These are phyloP conservation scores for Mycocentrospora acerina DNA, from an alignment of 2,329 filamentous ascomycete species.

Conservation along the genomic window DNA sequence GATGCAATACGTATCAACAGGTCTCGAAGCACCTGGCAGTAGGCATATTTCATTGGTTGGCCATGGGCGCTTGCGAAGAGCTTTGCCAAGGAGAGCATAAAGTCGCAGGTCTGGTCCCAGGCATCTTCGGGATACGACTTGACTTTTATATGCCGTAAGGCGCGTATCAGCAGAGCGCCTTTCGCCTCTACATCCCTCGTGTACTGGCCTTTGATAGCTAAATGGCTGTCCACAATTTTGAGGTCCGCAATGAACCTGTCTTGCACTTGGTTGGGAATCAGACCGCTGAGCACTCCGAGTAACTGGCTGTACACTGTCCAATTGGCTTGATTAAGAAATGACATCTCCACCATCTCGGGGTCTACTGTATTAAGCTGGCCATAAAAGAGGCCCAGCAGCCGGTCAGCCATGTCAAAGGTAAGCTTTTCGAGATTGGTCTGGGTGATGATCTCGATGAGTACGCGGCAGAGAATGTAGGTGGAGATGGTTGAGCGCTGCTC, in stretches of 20 bases:
- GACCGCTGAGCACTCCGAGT: conserved; percentile 92
- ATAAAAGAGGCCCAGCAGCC: conserved; percentile 93
- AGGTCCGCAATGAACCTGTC: conserved; percentile 81
- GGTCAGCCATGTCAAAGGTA: conserved; percentile 88
- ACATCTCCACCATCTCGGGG: conserved; percentile 74
- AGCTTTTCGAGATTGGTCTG: conserved; percentile 83
- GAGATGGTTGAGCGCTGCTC: conserved; percentile 92
- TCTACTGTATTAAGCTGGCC: conserved; percentile 90
- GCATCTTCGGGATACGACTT: conserved; percentile 70
- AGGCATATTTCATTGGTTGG: conserved; percentile 86
- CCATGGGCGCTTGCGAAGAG: conserved; percentile 86
- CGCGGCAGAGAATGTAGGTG: conserved; percentile 92
- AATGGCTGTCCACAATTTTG: conserved; percentile 73
- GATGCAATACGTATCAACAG: conserved; percentile 85
- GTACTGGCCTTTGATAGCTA: conserved; percentile 67
- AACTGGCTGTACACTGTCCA: conserved; percentile 94
- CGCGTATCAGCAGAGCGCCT: conserved; percentile 82
- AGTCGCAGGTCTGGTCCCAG: conserved; percentile 87
- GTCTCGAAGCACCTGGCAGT: conserved; percentile 87
- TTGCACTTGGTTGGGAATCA: conserved; percentile 84
- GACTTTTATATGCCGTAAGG: conserved; percentile 86
- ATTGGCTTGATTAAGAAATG: conserved; percentile 84
- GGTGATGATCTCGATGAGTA: conserved; percentile 89
- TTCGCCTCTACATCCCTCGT: conserved; percentile 74
- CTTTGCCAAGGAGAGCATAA: conserved; percentile 77